A percentile compares a stretch with the other conserved stretches of the same genome.
Conservation (phyloP, 768 basidiomycete species). For the Pisolithus microcarpus region DNA sequence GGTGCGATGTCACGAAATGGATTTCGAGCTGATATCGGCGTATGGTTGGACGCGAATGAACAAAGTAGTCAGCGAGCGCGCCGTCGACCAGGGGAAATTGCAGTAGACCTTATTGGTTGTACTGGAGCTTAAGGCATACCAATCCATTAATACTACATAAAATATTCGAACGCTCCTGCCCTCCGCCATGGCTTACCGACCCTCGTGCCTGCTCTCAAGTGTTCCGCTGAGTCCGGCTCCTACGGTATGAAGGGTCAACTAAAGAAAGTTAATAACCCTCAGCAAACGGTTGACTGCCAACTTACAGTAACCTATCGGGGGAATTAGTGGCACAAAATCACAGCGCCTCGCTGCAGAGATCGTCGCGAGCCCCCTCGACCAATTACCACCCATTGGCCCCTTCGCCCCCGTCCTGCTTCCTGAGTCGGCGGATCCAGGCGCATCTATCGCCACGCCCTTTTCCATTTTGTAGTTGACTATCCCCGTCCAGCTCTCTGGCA, state of each 20-base stretch:
- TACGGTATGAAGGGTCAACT: slow-evolving; percentile 21
- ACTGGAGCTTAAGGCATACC: not conserved
- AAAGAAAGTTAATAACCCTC: not conserved
- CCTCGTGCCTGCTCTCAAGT: not conserved
- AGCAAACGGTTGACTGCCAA: slow-evolving; percentile 3
- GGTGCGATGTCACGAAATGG: slow-evolving; percentile 5
- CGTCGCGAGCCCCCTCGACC: slow-evolving; percentile 4
- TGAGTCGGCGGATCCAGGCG: not conserved
- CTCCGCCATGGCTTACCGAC: not conserved
- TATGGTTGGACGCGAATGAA: slow-evolving; percentile 87
- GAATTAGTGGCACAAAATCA: not conserved
- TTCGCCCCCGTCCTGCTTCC: not conserved
- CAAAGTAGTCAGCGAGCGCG: slow-evolving; percentile 57
- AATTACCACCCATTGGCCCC: not conserved
- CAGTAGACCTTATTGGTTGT: slow-evolving; percentile 10
- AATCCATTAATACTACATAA: not conserved
- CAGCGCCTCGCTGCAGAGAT: slow-evolving; percentile 1
- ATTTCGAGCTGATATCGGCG: slow-evolving; percentile 38
- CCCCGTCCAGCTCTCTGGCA: slow-evolving; percentile 41
- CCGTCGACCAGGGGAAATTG: slow-evolving; percentile 45
- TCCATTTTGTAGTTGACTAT: slow-evolving; percentile 40
- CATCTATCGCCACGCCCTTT: not conserved
- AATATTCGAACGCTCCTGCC: not conserved
- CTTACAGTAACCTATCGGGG: slow-evolving; percentile 19
- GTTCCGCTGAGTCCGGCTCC: slow-evolving; percentile 4